phyloP scores from a whole-genome alignment of 306 rosid genomes.

The Prunus kanzakura region DNA sequence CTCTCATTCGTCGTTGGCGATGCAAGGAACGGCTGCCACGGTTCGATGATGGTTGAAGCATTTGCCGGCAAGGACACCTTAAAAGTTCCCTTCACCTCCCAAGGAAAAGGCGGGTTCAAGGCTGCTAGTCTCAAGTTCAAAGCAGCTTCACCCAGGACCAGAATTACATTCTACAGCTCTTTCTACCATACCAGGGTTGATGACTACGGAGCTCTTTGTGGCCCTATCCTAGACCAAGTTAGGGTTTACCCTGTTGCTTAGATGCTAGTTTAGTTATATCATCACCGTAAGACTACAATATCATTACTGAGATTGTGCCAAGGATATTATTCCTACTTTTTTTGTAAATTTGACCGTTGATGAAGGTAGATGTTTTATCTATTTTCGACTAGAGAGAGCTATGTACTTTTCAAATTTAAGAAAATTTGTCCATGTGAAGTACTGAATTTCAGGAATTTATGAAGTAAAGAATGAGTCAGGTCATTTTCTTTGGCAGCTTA shows the following conservation, averaged over 20 bases:
- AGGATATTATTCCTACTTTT: slow-evolving; percentile 10
- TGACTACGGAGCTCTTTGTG: slow-evolving; percentile 88
- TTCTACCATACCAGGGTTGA: slow-evolving; percentile 75
- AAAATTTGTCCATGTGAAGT: not conserved
- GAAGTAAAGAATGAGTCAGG: not conserved
- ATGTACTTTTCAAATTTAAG: not conserved
- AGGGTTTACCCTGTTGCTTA: slow-evolving; percentile 46
- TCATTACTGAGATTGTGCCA: slow-evolving; percentile 28
- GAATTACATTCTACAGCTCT: slow-evolving; percentile 89
- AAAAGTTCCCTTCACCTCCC: slow-evolving; percentile 72
- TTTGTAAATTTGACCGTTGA: slow-evolving; percentile 38
- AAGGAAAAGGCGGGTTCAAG: slow-evolving; percentile 67
- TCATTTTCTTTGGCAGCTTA: too few relatives aligned
- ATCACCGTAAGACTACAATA: not conserved
- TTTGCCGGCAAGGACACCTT: slow-evolving; percentile 74
- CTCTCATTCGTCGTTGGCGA: slow-evolving; percentile 76
- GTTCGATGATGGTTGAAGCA: slow-evolving; percentile 92
- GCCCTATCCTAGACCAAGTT: slow-evolving; percentile 81
- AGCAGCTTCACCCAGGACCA: slow-evolving; percentile 59
- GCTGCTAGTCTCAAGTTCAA: slow-evolving; percentile 60
- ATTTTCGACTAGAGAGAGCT: too few relatives aligned
- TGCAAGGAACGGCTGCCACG: slow-evolving; percentile 87
- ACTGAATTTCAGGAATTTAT: too few relatives aligned
- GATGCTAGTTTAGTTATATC: not conserved
- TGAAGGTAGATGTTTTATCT: not conserved